Base-by-base conservation (phyloP, 805 yeast species). In the Candida xyloterini region DNA sequence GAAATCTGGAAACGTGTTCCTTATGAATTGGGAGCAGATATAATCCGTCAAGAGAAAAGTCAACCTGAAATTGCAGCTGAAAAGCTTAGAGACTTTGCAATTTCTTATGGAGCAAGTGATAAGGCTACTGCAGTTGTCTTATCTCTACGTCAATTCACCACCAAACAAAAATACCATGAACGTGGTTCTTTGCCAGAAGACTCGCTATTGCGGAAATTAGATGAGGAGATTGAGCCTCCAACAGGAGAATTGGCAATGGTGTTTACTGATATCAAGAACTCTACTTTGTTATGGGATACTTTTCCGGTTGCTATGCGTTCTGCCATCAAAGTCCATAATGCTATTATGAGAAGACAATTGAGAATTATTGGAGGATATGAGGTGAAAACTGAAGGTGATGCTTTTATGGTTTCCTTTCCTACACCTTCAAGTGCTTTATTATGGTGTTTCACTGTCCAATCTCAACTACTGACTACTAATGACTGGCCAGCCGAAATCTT, bases 381-480 rank as follows among this genome's bases (percentile, higher is more conserved):
- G 61, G 99, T 93, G 20, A 93, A 93, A 60, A 93, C 97, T 2
- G 99, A 93, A 78, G 99, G 99, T 57, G 99, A 93, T 71, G 96
- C 99, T 0, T 93, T 93, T 53, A 90, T 93, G 87, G 97, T 93
- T 10, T 87, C 97, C 10, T 93, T 93, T 62, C 95, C 96, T 0
- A 82, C 95, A 0, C 91, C 95, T 0, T 78, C 91, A 0, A 74
- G 91, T 14, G 98, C 98, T 0, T 68, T 93, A 46, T 70, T 88
- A 26, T 93, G 99, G 98, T 88, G 97, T 68, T 81, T 90, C 60
- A 82, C 85, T 33, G 96, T 91, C 5, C 99, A 93, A 60, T 75
- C 82, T 40, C 95, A 87, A 58, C 57, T 85, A 10, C 67, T 93
- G 34, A 73, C 78, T 9, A 64, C 71, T 2, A 95, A 89, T 6